Conservation (phyloP, 495 filamentous ascomycete species). For the Tricharina praecox region DNA sequence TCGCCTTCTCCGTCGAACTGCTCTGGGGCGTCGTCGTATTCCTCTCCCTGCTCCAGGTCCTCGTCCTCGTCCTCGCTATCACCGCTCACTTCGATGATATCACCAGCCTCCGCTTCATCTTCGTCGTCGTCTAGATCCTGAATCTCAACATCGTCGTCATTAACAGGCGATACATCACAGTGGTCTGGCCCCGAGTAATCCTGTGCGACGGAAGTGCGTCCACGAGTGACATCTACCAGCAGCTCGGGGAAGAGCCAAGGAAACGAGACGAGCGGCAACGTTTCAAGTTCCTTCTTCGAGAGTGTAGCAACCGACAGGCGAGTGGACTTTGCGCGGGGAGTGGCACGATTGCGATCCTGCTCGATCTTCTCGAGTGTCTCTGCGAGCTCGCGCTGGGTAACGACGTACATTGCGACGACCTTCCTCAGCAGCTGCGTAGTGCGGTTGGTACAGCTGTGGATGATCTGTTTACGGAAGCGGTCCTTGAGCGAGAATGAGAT, state of each 20-base stretch:
- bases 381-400: conserved; percentile 50
- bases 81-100: too few relatives aligned
- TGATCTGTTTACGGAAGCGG: conserved; percentile 47
- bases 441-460: conserved; percentile 22
- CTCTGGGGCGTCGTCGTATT: too few relatives aligned
- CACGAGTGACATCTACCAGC: conserved; percentile 44
- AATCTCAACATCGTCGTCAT: too few relatives aligned
- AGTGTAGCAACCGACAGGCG: conserved; percentile 3
- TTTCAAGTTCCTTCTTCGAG: conserved; percentile 1
- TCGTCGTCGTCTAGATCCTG: too few relatives aligned
- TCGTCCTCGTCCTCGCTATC: too few relatives aligned
- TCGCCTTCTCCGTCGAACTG: too few relatives aligned
- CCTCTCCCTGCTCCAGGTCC: too few relatives aligned
- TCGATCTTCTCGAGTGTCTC: conserved; percentile 4
- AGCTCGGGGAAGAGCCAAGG: conserved; percentile 72
- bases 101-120: too few relatives aligned
- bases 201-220: neutral
- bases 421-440: conserved; percentile 43
- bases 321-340: conserved; percentile 1
- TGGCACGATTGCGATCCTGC: neutral
- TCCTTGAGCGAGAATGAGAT: conserved; percentile 48
- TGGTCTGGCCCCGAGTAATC: neutral
- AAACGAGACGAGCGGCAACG: conserved; percentile 74
- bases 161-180: too few relatives aligned
- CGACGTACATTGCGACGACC: conserved; percentile 68